Conservation (phyloP, 148 eudicot genomes). For the Polygonum aviculare region DNA sequence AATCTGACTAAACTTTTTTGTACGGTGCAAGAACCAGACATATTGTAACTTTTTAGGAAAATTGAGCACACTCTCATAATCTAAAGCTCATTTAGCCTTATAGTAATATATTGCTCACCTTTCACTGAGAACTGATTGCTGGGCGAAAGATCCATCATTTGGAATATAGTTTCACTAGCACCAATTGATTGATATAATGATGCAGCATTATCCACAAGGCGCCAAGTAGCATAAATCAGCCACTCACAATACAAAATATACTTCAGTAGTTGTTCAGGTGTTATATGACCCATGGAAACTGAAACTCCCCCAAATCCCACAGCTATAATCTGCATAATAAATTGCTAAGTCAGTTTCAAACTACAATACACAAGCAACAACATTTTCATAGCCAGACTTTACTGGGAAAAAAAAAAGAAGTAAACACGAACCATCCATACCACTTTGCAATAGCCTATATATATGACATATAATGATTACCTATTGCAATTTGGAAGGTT, state of each 20-base stretch:
- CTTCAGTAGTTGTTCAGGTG: conserved; percentile 45
- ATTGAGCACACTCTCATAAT: background rate
- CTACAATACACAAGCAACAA: background rate
- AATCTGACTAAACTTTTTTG: background rate
- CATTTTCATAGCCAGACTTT: background rate
- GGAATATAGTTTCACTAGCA: conserved; percentile 45
- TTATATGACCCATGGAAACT: conserved; percentile 32
- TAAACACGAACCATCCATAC: background rate
- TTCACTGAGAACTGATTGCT: conserved; percentile 31
- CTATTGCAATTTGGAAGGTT: background rate
- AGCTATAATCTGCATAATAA: conserved; percentile 30
- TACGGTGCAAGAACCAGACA: background rate
- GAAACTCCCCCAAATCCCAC: conserved; percentile 43
- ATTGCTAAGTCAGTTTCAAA: background rate
- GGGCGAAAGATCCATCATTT: conserved; percentile 36
- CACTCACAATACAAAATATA: conserved; percentile 54
- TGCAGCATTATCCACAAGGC: conserved; percentile 31
- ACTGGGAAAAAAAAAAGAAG: background rate
- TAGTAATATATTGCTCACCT: conserved; percentile 21
- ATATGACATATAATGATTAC: background rate
- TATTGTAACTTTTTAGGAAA: background rate
- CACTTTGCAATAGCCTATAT: background rate
- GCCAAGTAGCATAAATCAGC: conserved; percentile 55
- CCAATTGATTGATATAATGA: conserved; percentile 42
- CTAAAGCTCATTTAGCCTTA: background rate